Conservation (phyloP, 2,329 filamentous ascomycete genomes). For the Huntiella omanensis region DNA sequence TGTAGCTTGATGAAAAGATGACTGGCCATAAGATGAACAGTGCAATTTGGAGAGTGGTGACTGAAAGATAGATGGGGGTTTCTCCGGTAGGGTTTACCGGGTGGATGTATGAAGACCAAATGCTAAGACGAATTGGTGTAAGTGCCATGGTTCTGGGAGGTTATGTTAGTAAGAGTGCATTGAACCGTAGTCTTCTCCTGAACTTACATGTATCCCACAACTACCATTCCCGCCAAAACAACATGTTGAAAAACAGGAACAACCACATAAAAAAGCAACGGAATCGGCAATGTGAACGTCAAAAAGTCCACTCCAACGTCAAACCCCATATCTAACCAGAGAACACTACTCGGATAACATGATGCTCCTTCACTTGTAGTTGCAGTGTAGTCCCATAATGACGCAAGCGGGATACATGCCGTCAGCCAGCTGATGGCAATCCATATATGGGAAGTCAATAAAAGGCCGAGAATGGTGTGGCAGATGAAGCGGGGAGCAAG, state of each 20-base stretch:
- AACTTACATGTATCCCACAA: conserved; percentile 15
- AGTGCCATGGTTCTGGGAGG: conserved; percentile 19
- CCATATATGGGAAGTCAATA: conserved; percentile 13
- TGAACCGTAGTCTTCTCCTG: neutral
- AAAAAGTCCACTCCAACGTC: conserved; percentile 16
- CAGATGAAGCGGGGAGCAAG: conserved; percentile 10
- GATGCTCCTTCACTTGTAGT: conserved; percentile 2
- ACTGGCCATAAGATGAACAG: conserved; percentile 6
- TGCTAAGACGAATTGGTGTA: conserved; percentile 11
- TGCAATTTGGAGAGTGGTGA: conserved; percentile 9
- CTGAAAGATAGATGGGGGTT: conserved; percentile 8
- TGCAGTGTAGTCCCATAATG: conserved; percentile 11
- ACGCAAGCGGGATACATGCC: conserved; percentile 13
- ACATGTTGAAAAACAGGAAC: conserved; percentile 15
- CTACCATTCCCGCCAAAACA: conserved; percentile 14
- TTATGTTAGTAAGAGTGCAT: neutral
- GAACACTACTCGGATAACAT: conserved; percentile 13
- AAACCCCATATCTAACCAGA: conserved; percentile 16
- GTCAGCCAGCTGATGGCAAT: conserved; percentile 14
- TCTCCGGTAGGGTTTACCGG: neutral
- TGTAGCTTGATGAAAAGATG: conserved; percentile 6
- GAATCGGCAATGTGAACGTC: conserved; percentile 16
- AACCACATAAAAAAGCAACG: conserved; percentile 15
- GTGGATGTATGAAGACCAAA: no score
- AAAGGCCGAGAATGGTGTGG: conserved; percentile 12